Percentiles rank a stretch among this genome's conserved stretches.
Conservation (phyloP, 805 yeast species). For the Lachancea fermentati region DNA sequence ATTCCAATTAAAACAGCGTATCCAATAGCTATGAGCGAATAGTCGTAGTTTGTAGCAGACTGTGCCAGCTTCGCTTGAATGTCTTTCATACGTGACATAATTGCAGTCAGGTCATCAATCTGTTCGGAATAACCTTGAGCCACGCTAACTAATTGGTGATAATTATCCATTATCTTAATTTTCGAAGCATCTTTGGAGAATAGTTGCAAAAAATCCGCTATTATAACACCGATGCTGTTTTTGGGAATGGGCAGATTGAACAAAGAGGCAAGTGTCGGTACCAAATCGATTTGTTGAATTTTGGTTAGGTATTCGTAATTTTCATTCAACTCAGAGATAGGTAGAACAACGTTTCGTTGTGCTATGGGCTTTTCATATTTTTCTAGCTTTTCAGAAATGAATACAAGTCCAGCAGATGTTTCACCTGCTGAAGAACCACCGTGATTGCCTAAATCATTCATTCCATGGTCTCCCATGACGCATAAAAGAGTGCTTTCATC, state of each 20-base stretch:
- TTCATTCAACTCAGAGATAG: conserved; percentile 24
- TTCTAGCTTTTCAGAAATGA: conserved; percentile 59
- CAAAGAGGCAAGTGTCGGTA: conserved; percentile 78
- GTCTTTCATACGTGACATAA: conserved; percentile 36
- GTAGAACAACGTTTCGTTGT: conserved; percentile 15
- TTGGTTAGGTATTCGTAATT: conserved; percentile 49
- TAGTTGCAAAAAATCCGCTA: conserved; percentile 49
- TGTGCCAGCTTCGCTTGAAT: conserved; percentile 49
- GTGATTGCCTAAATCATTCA: conserved; percentile 93
- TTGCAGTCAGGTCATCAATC: conserved; percentile 15
- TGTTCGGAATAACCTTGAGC: conserved; percentile 9
- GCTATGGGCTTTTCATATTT: conserved; percentile 16
- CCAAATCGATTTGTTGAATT: conserved; percentile 86
- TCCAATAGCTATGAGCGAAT: conserved; percentile 36
- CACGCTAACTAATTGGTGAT: conserved; percentile 45
- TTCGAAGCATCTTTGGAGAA: conserved; percentile 38
- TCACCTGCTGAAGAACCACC: conserved; percentile 95
- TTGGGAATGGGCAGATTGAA: conserved; percentile 87
- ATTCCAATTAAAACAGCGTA: conserved; percentile 17
- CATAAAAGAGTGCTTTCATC: conserved; percentile 57
- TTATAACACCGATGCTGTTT: conserved; percentile 75
- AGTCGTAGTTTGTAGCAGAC: conserved; percentile 70
- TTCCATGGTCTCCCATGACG: conserved; percentile 91
- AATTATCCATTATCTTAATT: conserved; percentile 42
- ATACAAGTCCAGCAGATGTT: conserved; percentile 75